Conservation (phyloP, 768 basidiomycete species). For the Tubosaeta brunneosetosa region DNA sequence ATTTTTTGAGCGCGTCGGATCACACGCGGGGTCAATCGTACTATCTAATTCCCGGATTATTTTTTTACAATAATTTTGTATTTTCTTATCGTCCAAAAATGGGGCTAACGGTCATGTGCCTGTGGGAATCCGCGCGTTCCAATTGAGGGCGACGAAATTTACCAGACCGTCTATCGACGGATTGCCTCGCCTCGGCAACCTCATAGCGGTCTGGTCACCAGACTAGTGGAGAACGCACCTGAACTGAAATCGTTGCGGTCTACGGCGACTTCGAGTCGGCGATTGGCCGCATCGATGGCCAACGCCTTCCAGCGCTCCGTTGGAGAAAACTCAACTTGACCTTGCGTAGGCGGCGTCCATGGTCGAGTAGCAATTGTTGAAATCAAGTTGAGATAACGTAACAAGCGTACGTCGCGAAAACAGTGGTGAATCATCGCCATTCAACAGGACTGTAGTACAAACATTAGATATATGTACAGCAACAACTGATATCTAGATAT, state of each 20-base stretch:
- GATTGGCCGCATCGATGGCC: conserved; percentile 88
- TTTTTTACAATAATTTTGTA: no score
- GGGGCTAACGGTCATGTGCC: no score
- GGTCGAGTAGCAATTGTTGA: conserved; percentile 56
- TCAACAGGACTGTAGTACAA: not conserved
- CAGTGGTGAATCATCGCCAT: conserved; percentile 8
- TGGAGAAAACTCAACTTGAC: conserved; percentile 56
- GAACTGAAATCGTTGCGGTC: conserved; percentile 90
- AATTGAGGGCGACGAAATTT: no score
- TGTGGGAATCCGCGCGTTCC: no score
- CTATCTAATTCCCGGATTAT: no score
- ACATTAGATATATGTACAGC: not conserved
- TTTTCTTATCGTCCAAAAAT: no score
- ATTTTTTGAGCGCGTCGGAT: no score
- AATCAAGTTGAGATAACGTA: conserved; percentile 70
- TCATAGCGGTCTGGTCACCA: no score
- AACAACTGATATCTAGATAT: not conserved
- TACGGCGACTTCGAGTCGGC: conserved; percentile 91
- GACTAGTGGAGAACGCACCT: conserved; percentile 49
- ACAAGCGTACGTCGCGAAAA: conserved; percentile 56
- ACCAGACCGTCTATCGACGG: no score
- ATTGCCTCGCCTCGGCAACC: no score
- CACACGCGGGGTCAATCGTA: no score
- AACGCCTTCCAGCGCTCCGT: conserved; percentile 11
- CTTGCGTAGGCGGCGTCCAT: conserved; percentile 74